Conservation (phyloP, 768 basidiomycete genomes). For the Agrocybe pediades region DNA sequence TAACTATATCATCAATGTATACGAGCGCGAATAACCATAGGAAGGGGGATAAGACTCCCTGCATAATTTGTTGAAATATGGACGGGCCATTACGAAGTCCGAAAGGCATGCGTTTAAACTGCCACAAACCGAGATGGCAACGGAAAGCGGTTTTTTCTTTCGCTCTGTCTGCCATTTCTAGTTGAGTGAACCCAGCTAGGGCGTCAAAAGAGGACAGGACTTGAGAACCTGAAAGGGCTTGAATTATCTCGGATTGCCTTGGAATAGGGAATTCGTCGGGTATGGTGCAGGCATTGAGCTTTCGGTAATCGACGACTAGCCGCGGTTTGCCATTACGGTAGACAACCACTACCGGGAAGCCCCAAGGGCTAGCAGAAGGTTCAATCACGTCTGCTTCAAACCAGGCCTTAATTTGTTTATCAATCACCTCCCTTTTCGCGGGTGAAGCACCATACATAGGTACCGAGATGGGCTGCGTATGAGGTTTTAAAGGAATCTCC, state of each 20-base stretch:
- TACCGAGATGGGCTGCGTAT: slow-evolving; percentile 25
- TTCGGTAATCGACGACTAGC: slow-evolving; percentile 32
- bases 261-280: slow-evolving; percentile 29
- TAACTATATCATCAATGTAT: slow-evolving; percentile 44
- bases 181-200: slow-evolving; percentile 41
- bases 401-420: slow-evolving; percentile 28
- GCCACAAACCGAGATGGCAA: too few relatives aligned
- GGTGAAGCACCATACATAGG: slow-evolving; percentile 27
- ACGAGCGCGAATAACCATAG: slow-evolving; percentile 41
- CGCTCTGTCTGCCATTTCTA: too few relatives aligned
- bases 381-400: slow-evolving; percentile 38
- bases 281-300: slow-evolving; percentile 1
- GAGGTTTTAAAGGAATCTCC: slow-evolving; percentile 14
- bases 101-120: slow-evolving; percentile 45
- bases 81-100: slow-evolving; percentile 36
- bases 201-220: slow-evolving; percentile 29
- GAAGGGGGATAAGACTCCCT: slow-evolving; percentile 31
- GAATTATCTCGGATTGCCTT: slow-evolving; percentile 24
- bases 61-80: slow-evolving; percentile 45
- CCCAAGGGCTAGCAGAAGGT: slow-evolving; percentile 39
- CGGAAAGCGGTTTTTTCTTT: too few relatives aligned
- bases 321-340: slow-evolving; percentile 39
- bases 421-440: slow-evolving; percentile 25
- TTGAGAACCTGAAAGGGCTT: slow-evolving; percentile 30
- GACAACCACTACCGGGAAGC: slow-evolving; percentile 29